Evolutionary conservation across 2,329 filamentous ascomycete species (phyloP).

Genomic region (Xylaria sp.): DNA sequence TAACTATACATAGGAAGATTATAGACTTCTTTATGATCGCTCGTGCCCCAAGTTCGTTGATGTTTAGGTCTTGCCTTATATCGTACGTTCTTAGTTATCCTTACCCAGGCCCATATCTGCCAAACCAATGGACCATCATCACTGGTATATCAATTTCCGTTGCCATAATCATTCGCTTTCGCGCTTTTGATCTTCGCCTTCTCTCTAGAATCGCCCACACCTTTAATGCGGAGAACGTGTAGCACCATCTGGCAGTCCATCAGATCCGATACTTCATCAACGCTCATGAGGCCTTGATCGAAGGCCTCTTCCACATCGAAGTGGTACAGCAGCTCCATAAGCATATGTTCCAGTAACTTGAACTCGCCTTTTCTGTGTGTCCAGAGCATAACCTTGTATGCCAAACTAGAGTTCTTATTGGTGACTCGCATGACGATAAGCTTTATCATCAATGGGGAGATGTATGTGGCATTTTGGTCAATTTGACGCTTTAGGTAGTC

Average conservation of each 20-base stretch:
- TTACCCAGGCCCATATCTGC: not conserved
- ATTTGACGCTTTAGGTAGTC: slow-evolving; percentile 21
- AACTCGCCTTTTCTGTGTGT: not conserved
- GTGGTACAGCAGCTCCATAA: slow-evolving; percentile 10
- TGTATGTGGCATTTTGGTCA: not conserved
- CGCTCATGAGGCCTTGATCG: slow-evolving; percentile 28
- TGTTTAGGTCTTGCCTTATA: not conserved
- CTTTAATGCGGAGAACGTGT: not conserved
- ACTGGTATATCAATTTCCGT: not conserved
- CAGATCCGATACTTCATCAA: slow-evolving; percentile 31
- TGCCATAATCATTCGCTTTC: not conserved
- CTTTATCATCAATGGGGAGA: slow-evolving; percentile 22
- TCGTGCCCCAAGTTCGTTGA: not conserved
- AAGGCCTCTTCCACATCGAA: slow-evolving; percentile 24
- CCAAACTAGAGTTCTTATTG: slow-evolving; percentile 23
- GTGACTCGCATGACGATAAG: slow-evolving; percentile 29
- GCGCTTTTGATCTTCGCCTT: not conserved
- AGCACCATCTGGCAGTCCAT: slow-evolving; percentile 36
- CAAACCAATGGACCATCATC: too few relatives aligned
- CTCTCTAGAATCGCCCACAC: not conserved
- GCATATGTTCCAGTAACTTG: slow-evolving; percentile 9
- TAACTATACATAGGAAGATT: slow-evolving; percentile 4
- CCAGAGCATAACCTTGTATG: slow-evolving; percentile 33
- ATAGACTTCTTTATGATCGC: too few relatives aligned
- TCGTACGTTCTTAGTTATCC: not conserved